Conservation (phyloP, 257 asterid genomes). For the Scutellaria minor region DNA sequence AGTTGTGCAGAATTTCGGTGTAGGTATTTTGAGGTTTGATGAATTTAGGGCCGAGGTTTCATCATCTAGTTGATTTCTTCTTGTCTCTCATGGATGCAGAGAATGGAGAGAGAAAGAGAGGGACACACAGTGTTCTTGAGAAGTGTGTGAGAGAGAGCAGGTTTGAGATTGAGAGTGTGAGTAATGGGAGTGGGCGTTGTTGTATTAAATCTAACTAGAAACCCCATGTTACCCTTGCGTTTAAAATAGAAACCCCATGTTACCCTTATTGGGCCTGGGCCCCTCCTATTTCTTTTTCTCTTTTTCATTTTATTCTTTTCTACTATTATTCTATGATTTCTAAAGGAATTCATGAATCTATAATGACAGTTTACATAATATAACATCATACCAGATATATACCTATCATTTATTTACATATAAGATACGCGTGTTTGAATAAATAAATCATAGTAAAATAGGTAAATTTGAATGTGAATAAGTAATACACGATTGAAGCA, state of each 20-base stretch:
- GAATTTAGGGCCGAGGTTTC: constrained; percentile 25
- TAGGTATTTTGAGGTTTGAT: constrained; percentile 6
- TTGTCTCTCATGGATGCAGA: constrained; percentile 19
- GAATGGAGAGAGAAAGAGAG: constrained; percentile 21
- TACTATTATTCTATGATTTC: too few species aligned
- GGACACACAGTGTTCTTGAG: neutral
- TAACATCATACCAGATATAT: too few species aligned
- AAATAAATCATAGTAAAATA: too few species aligned
- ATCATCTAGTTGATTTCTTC: constrained; percentile 24
- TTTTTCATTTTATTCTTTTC: neutral
- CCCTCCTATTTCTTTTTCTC: neutral
- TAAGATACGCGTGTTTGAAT: too few species aligned
- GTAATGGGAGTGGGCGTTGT: constrained; percentile 23
- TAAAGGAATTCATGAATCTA: too few species aligned
- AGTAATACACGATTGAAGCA: too few species aligned
- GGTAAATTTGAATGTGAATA: too few species aligned
- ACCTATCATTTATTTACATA: too few species aligned
- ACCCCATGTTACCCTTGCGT: constrained; percentile 32
- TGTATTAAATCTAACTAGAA: constrained; percentile 23
- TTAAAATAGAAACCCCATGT: constrained; percentile 31
- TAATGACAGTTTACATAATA: too few species aligned
- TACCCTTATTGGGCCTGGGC: constrained; percentile 34
- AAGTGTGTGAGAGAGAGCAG: constrained; percentile 21
- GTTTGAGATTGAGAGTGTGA: neutral
- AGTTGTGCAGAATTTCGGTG: neutral